Evolutionary conservation across 2,329 filamentous ascomycete species (phyloP), one percentile per base, ranked within the genome.

Genomic region (Didymella arachidicola): DNA sequence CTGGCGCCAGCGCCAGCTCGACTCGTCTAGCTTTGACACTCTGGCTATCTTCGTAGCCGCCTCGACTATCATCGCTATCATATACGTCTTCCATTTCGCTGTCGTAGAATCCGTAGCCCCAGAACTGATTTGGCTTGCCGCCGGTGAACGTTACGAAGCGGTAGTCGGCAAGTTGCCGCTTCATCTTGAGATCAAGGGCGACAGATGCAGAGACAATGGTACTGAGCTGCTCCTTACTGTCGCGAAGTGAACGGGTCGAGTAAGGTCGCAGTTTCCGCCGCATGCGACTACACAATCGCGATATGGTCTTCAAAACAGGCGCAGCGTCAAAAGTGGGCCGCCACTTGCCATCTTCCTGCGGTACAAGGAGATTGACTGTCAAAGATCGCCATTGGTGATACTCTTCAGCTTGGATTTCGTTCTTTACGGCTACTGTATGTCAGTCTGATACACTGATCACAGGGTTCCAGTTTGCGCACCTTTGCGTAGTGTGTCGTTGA

Each of bases 21-120:
- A 77, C 75, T 44, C 61, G 58, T 50, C 71, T 68, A 5, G 63
- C 54, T 42, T 66, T 69, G 7, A 45, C 55, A 41, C 57, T 61
- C 11, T 54, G 54, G 27, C 29, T 57, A 12, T 57, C 58, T 16
- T 57, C 54, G 29, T 65, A 68, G 27, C 60, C 61, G 27, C 46
- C 46, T 16, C 18, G 53, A 26, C 63, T 47, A 10, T 66, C 61
- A 7, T 68, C 67, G 14, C 69, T 63, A 10, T 73, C 72, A 14
- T 73, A 72, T 3, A 76, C 64, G 26, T 76, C 74, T 49, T 76
- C 74, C 75, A 77, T 77, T 39, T 76, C 74, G 29, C 71, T 73
- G 18, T 76, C 73, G 43, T 75, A 76, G 56, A 71, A 76, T 2
- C 64, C 67, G 41, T 75, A 77, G 19, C 75, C 74, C 65, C 69